Conservation (phyloP, 371 early-diverging fungal species). For the Saksenaea vasiformis region DNA sequence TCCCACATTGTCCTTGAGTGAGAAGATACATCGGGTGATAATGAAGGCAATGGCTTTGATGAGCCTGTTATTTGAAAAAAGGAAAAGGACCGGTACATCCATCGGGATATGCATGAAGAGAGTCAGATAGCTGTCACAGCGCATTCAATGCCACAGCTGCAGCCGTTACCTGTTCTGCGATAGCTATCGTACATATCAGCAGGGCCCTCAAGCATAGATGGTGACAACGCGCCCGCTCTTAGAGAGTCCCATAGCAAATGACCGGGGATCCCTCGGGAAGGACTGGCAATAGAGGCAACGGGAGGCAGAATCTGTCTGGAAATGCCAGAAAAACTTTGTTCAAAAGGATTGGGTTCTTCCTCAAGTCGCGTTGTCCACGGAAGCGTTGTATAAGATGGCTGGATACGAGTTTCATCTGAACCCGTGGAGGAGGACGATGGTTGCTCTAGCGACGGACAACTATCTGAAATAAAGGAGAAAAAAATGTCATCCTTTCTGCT, state of each 20-base stretch:
- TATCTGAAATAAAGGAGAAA: background rate
- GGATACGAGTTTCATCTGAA: background rate
- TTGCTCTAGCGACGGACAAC: background rate
- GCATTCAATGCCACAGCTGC: background rate
- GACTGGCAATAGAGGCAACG: conserved; percentile 44
- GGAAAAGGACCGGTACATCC: background rate
- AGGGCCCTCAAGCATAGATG: conserved; percentile 78
- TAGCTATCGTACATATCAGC: conserved; percentile 38
- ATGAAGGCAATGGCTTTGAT: background rate
- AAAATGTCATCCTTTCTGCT: background rate
- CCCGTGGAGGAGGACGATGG: background rate
- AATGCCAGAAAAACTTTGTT: conserved; percentile 6
- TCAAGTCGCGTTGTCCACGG: background rate
- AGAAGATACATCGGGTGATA: background rate
- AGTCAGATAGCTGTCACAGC: background rate
- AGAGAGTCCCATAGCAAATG: conserved; percentile 67
- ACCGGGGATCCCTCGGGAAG: conserved; percentile 42
- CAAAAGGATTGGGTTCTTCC: conserved; percentile 10
- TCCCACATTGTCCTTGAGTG: background rate
- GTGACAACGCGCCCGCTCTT: conserved; percentile 75
- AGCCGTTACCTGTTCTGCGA: conserved; percentile 2
- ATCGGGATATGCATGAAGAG: background rate
- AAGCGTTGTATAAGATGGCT: background rate
- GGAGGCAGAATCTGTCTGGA: conserved; percentile 37
- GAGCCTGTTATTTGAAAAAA: conserved; percentile 21